phyloP scores from a whole-genome alignment of 176 grass and related monocot species.

The Avena sativa region DNA sequence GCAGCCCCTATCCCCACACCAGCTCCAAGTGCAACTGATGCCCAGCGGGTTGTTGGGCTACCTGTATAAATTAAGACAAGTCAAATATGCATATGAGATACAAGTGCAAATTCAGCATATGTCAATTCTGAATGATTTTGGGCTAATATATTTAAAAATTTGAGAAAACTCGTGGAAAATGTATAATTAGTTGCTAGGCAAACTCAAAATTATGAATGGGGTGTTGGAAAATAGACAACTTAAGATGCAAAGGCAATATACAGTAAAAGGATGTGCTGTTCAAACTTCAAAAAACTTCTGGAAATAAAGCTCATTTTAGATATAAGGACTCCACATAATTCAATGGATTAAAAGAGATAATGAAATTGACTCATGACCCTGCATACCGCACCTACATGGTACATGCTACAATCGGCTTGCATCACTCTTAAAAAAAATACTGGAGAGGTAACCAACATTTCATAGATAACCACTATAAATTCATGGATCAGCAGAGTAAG shows the following conservation, averaged over 20 bases:
- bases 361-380: not conserved
- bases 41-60: slow-evolving; percentile 90
- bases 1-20: slow-evolving; percentile 89
- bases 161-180: not conserved
- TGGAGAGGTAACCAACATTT: not conserved
- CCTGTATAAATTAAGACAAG: slow-evolving; percentile 55
- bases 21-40: slow-evolving; percentile 85
- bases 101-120: not conserved
- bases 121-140: not conserved
- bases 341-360: not conserved
- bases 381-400: not conserved
- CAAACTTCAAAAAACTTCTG: not conserved
- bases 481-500: not conserved
- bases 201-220: not conserved
- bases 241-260: not conserved
- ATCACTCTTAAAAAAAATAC: not conserved
- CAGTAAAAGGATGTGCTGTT: not conserved
- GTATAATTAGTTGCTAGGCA: not conserved
- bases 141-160: too few species aligned
- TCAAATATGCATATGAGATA: slow-evolving; percentile 22
- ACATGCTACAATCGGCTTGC: not conserved
- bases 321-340: not conserved
- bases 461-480: not conserved
- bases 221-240: not conserved
- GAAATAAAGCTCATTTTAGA: not conserved